Base-by-base conservation (phyloP, 345 rosid genomes). In the Nasturtium officinale region DNA sequence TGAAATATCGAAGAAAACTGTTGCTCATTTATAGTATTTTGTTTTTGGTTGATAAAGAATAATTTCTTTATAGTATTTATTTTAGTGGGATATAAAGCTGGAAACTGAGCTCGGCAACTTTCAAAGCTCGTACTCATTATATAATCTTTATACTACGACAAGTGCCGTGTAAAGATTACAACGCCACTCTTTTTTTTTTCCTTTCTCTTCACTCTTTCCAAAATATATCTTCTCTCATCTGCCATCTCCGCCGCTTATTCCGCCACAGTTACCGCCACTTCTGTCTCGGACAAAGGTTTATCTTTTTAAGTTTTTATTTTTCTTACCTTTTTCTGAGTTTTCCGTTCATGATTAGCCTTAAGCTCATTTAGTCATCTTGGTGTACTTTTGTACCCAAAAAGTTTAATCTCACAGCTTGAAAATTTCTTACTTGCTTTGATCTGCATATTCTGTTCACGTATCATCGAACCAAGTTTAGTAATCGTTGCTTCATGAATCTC, bases 1-100 rank as follows among this genome's bases (percentile, higher is more conserved):
- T 50, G 42, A 58, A 58, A 56, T 0, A 8, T 15, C 1, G 6
- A 63, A 70, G 76, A 56, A 38, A 75, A 69, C 20, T 5, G 46
- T 9, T 23, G 51, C 60, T 61, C 35, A 43, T 46, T 60, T 61
- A 42, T 46, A 33, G 6, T n/a, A n/a, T n/a, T n/a, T n/a, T n/a
- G n/a, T n/a, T n/a, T n/a, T n/a, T n/a, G n/a, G n/a, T n/a, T n/a
- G n/a, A n/a, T n/a, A n/a, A n/a, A n/a, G n/a, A n/a, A n/a, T n/a
- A n/a, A n/a, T n/a, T n/a, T n/a, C n/a, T n/a, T n/a, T n/a, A n/a
- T 40, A 42, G 16, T 42, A 30, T 11, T 17, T 30, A 33, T 1
- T 46, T 16, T n/a, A n/a, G n/a, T n/a, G n/a, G 61, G 61, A 71
- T 71, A 77, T 71, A 63, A 32, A 42, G 20, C 29, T 51, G 26